phyloP scores from a whole-genome alignment of 129 eudicot genomes.

The Kitagawia praeruptora region DNA sequence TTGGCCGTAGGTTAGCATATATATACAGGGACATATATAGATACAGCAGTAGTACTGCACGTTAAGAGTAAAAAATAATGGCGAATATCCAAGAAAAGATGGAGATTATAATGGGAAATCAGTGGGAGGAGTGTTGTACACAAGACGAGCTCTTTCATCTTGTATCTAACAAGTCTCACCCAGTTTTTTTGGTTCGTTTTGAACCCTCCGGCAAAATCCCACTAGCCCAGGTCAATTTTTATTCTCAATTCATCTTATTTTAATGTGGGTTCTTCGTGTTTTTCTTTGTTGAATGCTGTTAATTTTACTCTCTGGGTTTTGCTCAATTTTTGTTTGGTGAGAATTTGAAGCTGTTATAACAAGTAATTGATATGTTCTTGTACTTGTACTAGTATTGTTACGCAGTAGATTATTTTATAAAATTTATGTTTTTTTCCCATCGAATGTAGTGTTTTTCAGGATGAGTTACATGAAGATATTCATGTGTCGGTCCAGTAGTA shows the following conservation, averaged over 20 bases:
- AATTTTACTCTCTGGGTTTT: not conserved
- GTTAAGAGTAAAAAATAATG: not conserved
- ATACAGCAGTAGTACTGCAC: not conserved
- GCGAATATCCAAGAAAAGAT: conserved; percentile 33
- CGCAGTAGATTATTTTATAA: no score
- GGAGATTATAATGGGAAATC: conserved; percentile 22
- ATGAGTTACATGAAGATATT: not conserved
- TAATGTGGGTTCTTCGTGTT: not conserved
- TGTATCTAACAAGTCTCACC: conserved; percentile 26
- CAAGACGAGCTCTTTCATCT: conserved; percentile 38
- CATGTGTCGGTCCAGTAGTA: not conserved
- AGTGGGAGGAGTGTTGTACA: conserved; percentile 38
- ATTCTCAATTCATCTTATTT: not conserved
- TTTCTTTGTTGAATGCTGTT: not conserved
- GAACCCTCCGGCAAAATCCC: conserved; percentile 55
- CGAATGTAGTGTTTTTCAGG: no score
- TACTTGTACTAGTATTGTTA: no score
- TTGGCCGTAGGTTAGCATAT: no score
- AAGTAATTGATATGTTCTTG: no score
- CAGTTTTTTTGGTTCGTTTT: conserved; percentile 43
- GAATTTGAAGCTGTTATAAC: no score
- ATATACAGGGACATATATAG: no score
- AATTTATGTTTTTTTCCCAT: no score
- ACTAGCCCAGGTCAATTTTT: conserved; percentile 37
- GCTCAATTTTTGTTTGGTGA: not conserved